A percentile compares a stretch with the other conserved stretches of the same genome.
Evolutionary conservation across 805 yeast genomes (phyloP).

Genomic region (Kurtzmaniella cleridarum): DNA sequence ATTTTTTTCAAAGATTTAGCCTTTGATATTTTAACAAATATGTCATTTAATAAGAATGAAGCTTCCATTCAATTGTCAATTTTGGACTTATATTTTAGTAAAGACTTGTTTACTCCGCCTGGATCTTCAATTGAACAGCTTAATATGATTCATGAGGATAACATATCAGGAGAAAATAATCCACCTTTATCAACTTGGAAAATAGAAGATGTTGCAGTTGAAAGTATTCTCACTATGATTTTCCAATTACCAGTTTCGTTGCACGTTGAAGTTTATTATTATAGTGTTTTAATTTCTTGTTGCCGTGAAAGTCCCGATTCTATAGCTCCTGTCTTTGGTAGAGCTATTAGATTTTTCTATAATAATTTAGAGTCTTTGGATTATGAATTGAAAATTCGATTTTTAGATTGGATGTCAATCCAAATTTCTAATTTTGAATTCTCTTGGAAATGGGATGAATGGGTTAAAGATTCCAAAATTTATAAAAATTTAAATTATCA

Average conservation of each 20-base stretch:
- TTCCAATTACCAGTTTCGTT: constrained; percentile 67
- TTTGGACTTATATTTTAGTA: constrained; percentile 65
- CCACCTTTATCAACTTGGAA: constrained; percentile 72
- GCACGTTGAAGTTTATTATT: constrained; percentile 72
- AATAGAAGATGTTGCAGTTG: constrained; percentile 84
- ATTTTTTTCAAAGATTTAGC: constrained; percentile 70
- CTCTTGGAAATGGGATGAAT: constrained; percentile 97
- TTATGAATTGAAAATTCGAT: constrained; percentile 66
- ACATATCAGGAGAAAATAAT: constrained; percentile 31
- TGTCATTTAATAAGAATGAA: constrained; percentile 86
- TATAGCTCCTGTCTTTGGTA: constrained; percentile 91
- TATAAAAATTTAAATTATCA: constrained; percentile 48
- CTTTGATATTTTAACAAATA: constrained; percentile 66
- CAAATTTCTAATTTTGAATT: constrained; percentile 92
- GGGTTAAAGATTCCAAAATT: constrained; percentile 60
- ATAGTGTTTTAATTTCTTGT: constrained; percentile 78
- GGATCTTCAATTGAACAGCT: constrained; percentile 77
- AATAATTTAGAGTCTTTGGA: constrained; percentile 62
- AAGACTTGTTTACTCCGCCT: constrained; percentile 46
- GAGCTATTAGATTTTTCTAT: constrained; percentile 82
- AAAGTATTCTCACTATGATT: constrained; percentile 71
- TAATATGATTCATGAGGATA: constrained; percentile 35
- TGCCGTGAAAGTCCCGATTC: constrained; percentile 69
- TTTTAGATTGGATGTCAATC: constrained; percentile 85
- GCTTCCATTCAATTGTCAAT: constrained; percentile 79